These are phyloP conservation scores for Penicillium odoratum DNA, from an alignment of 495 filamentous ascomycete genomes.

Conservation along the genomic window DNA sequence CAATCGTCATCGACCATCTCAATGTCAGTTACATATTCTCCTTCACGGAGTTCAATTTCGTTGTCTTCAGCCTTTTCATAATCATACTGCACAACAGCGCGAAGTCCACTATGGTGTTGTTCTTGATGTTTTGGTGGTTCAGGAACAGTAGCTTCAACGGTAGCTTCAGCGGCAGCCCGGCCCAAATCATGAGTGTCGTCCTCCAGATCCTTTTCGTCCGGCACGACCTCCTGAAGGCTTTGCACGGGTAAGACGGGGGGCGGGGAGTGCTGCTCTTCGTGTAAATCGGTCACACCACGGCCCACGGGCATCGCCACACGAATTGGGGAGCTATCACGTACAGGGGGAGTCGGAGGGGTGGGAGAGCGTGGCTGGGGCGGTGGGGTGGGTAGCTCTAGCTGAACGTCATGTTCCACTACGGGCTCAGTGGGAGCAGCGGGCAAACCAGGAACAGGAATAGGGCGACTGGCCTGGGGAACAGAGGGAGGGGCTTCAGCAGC, in stretches of 20 bases:
- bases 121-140: conserved; percentile 10
- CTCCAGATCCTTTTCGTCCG: conserved; percentile 61
- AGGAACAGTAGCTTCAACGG: conserved; percentile 52
- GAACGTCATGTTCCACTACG: conserved; percentile 41
- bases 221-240: conserved; percentile 58
- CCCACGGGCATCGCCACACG: conserved; percentile 85
- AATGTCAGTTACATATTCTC: conserved; percentile 88
- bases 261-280: conserved; percentile 50
- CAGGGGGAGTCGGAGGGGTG: conserved; percentile 56
- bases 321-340: conserved; percentile 68
- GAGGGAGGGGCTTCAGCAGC: conserved; percentile 16
- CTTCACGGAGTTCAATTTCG: conserved; percentile 88
- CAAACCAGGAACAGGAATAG: conserved; percentile 73
- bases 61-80: conserved; percentile 98
- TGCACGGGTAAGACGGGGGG: conserved; percentile 55
- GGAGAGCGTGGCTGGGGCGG: conserved; percentile 63
- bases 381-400: conserved; percentile 47
- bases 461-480: conserved; percentile 39
- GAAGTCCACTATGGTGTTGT: conserved; percentile 48
- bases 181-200: conserved; percentile 65
- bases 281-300: conserved; percentile 53
- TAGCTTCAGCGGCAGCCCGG: conserved; percentile 60
- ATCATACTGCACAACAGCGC: conserved; percentile 85
- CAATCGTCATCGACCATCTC: conserved; percentile 97
- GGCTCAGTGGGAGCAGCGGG: conserved; percentile 54